Evolutionary conservation across 164 flowering plant species (phyloP), one percentile per base, ranked within the genome.

Genomic region (Tetrastigma voinierianum): DNA sequence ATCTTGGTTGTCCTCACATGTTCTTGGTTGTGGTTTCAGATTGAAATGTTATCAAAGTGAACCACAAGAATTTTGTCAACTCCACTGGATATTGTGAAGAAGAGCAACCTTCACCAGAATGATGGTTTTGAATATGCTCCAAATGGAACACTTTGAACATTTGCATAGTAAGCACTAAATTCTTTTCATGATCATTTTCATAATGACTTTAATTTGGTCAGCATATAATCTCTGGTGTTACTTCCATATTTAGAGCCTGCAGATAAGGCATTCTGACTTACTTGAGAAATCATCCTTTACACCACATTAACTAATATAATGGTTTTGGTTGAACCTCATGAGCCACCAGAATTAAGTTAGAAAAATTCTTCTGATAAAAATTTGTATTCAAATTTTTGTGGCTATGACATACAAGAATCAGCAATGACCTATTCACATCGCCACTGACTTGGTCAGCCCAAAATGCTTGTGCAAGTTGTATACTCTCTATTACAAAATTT

Each of bases 51-150:
- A 57, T 89, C 97, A 40, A 88, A 68, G 81, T 91, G 62, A 91
- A 84, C 77, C 96, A 89, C 87, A 91, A 91, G 75, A 89, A 91
- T 68, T 91, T 89, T 73, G 82, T 86, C 46, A 89, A 81, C 80
- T 89, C 89, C 68, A 72, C 89, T 59, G 97, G 96, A 4, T 86
- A 73, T 53, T 91, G 97, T 18, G 89, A 81, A 77, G 96, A 91
- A 76, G 86, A 88, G 21, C 77, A 78, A 10, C 93, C 93, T 60
- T 89, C 68, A 87, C 93, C 9, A 82, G 96, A 70, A 89, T 91
- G 90, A 77, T 91, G 89, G 96, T 91, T 60, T 88, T 59, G 97
- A 91, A 74, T 91, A 91, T 72, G 91, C 90, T 66, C 90, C 97
- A 19, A 89, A 91, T 72, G 97, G 97, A 62, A 88, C 89, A 24